Evolutionary conservation across 331 rosid species (phyloP), one percentile per base, ranked within the genome.

Genomic region (Stylosanthes scabra): DNA sequence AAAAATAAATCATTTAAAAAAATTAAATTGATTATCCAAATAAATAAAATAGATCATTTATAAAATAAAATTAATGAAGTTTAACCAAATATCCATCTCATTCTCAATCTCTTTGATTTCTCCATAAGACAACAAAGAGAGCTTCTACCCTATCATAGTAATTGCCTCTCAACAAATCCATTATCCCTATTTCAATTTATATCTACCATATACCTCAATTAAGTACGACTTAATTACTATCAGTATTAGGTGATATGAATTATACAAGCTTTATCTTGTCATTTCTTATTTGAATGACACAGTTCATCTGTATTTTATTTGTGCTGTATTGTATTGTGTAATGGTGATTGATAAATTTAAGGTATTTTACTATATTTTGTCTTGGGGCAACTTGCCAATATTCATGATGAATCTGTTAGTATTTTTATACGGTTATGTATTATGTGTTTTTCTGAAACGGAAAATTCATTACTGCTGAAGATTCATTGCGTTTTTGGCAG

Each of bases 381-480:
- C 20, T 72, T 13, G 41, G 50, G 46, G 50, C 27, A 76, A 47
- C 16, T 41, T 45, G 11, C 4, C 50, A 66, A 68, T 67, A 70
- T 42, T 79, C 66, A n/a, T n/a, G n/a, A 40, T 39, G 71, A 81
- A 76, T 85, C 85, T 70, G 27, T 37, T 42, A 55, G 67, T 69
- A 58, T 68, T 68, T 74, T 28, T 51, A 42, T 40, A 51, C 71
- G 45, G 37, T 3, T 31, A 5, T 31, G n/a, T 77, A 41, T 68
- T n/a, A n/a, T n/a, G n/a, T n/a, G n/a, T n/a, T n/a, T n/a, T n/a
- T n/a, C n/a, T n/a, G n/a, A n/a, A n/a, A n/a, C n/a, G n/a, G n/a
- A n/a, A n/a, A n/a, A n/a, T n/a, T n/a, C n/a, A n/a, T n/a, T n/a
- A n/a, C n/a, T n/a, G n/a, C n/a, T n/a, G n/a, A n/a, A n/a, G n/a